phyloP scores from a whole-genome alignment of 495 filamentous ascomycete species.

The Lepidopterella palustris region DNA sequence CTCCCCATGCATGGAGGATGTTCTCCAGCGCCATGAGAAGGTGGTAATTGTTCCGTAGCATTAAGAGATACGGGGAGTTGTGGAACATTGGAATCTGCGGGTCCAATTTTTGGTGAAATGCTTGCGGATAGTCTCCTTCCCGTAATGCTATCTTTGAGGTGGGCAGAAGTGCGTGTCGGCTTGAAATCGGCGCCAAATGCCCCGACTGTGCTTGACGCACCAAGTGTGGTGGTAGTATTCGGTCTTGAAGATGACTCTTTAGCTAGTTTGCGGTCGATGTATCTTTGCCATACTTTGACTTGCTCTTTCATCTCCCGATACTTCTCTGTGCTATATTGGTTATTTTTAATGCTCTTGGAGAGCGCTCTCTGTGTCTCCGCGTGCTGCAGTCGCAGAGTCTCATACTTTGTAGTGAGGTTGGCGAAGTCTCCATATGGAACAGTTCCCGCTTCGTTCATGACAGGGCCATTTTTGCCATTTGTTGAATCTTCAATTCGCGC shows the following conservation, averaged over 20 bases:
- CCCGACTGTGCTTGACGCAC: not conserved
- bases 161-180: not conserved
- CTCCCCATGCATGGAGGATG: not conserved
- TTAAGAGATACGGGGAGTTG: not conserved
- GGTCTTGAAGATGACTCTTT: not conserved
- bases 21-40: not conserved
- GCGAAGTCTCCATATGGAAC: not conserved
- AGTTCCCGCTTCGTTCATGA: not conserved
- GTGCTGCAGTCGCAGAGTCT: not conserved
- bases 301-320: constrained; percentile 26
- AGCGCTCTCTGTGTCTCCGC: constrained; percentile 10
- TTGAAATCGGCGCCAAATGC: not conserved
- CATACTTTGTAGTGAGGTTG: not conserved
- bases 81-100: not conserved
- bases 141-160: not conserved
- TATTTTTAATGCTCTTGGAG: constrained; percentile 16
- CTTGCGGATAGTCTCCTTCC: not conserved
- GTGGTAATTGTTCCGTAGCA: not conserved
- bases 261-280: constrained; percentile 10
- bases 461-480: not conserved
- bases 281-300: constrained; percentile 22
- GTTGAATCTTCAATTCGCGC: not conserved
- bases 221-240: not conserved
- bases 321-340: constrained; percentile 21
- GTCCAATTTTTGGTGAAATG: not conserved